A percentile compares a stretch with the other conserved stretches of the same genome.
Conservation (phyloP, 257 asterid species). For the Plectranthus barbatus region DNA sequence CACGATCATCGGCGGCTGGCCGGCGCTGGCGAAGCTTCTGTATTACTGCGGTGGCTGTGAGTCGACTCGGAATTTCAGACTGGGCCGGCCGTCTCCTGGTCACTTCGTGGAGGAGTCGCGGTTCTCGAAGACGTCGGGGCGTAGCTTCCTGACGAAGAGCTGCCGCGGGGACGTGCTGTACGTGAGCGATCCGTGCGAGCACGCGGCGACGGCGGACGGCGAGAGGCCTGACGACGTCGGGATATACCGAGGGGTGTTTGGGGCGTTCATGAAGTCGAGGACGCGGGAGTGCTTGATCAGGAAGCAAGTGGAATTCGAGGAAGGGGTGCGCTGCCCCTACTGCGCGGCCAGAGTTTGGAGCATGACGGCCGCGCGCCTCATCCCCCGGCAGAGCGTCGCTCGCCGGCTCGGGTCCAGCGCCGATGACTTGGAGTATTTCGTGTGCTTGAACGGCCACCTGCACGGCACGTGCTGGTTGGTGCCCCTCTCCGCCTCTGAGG, state of each 20-base stretch:
- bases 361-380: constrained; percentile 67
- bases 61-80: constrained; percentile 38
- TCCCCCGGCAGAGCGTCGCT: constrained; percentile 59
- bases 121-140: constrained; percentile 83
- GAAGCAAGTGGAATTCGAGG: constrained; percentile 50
- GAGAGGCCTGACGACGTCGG: constrained; percentile 45
- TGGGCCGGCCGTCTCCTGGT: constrained; percentile 30
- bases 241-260: constrained; percentile 65
- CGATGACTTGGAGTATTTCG: constrained; percentile 63
- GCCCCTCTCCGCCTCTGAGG: constrained; percentile 49
- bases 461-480: constrained; percentile 78
- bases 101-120: constrained; percentile 58
- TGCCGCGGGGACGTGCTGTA: constrained; percentile 60
- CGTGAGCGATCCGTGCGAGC: constrained; percentile 92
- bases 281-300: constrained; percentile 58
- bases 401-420: constrained; percentile 66
- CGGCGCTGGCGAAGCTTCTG: constrained; percentile 61
- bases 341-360: constrained; percentile 84
- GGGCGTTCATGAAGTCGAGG: constrained; percentile 51
- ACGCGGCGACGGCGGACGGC: constrained; percentile 14
- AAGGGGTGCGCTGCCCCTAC: constrained; percentile 48
- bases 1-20: constrained; percentile 64
- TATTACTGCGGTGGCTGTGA: constrained; percentile 76
- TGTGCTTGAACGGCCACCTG: constrained; percentile 76
- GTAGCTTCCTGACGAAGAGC: constrained; percentile 48